Evolutionary conservation across 768 basidiomycete species (phyloP), one percentile per base, ranked within the genome.

Genomic region (Boletus rubropictus): DNA sequence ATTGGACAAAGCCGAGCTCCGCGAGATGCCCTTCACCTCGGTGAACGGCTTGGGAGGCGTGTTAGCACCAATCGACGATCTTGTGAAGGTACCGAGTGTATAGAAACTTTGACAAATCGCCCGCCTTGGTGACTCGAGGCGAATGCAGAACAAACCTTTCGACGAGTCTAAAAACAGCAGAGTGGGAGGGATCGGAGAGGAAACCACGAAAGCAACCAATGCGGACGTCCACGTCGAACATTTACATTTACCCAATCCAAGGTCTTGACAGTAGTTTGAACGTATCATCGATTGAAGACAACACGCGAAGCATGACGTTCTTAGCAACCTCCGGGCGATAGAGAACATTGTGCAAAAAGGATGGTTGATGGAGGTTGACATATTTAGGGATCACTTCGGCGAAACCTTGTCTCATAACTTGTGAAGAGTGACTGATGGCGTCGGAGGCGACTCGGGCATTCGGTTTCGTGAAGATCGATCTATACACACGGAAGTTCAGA

Each of bases 151-250:
- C 72, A 69, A 92, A 96, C 1, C 67, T 76, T 20, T 70, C 65
- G 8, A 98, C 74, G 57, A 82, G 84, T 14, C 71, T 69, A 39
- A 78, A 72, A 25, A 96, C 71, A 7, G 87, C 93, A 14, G 80
- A 73, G 21, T 96, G 71, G 0, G 87, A 74, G 28, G 76, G 73
- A 43, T 85, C 78, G 53, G 76, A 72, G 4, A 97, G 72, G 17
- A 98, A 69, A 79, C n/a, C 80, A 7, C 87, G 81, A 60, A 96
- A 85, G 61, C 89, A 93, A 53, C 95, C 94, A 32, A 79, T 73
- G 36, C 96, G 86, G 24, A 79, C 82, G 58, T 94, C 89, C 15
- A 82, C 88, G 53, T 95, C 88, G 57, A 87, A 94, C 0, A 90
- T 86, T 44, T 90, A 78, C 27, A 28, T n/a, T n/a, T n/a, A 24